Evolutionary conservation across 305 asterid species (phyloP).

Genomic region (Fraxinus angustifolia): DNA sequence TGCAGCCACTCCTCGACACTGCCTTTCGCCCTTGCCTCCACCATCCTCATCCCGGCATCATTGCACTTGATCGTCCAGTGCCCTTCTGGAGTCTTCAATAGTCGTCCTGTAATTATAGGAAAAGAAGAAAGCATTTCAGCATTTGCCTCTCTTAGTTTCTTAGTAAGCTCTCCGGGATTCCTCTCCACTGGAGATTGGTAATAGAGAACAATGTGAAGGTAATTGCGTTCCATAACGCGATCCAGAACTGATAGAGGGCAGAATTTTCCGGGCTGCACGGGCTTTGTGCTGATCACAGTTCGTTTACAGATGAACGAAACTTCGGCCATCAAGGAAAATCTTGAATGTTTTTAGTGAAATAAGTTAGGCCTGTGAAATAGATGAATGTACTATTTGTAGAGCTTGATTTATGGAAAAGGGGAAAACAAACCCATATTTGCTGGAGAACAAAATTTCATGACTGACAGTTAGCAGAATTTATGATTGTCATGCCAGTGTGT

Average conservation of each 20-base stretch:
- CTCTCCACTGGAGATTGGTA: slow-evolving; percentile 29
- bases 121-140: slow-evolving; percentile 35
- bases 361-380: neutral
- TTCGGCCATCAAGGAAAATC: slow-evolving; percentile 35
- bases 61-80: slow-evolving; percentile 55
- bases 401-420: neutral
- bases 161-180: slow-evolving; percentile 32
- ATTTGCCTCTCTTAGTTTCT: slow-evolving; percentile 38
- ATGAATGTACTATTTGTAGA: neutral
- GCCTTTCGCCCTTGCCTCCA: slow-evolving; percentile 43
- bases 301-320: slow-evolving; percentile 42
- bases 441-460: slow-evolving; percentile 32
- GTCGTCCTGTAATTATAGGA: slow-evolving; percentile 41
- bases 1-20: slow-evolving; percentile 46
- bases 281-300: slow-evolving; percentile 45
- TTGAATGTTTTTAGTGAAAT: neutral
- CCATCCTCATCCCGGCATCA: slow-evolving; percentile 56
- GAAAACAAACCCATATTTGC: slow-evolving; percentile 18
- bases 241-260: slow-evolving; percentile 50
- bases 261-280: slow-evolving; percentile 41
- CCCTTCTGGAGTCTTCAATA: slow-evolving; percentile 35
- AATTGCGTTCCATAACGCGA: slow-evolving; percentile 38
- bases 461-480: neutral
- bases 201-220: slow-evolving; percentile 41
- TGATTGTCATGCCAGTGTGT: neutral